Percentiles rank a stretch among this genome's conserved stretches.
Conservation (phyloP, 129 eudicot species). For the Cynara cardunculus region DNA sequence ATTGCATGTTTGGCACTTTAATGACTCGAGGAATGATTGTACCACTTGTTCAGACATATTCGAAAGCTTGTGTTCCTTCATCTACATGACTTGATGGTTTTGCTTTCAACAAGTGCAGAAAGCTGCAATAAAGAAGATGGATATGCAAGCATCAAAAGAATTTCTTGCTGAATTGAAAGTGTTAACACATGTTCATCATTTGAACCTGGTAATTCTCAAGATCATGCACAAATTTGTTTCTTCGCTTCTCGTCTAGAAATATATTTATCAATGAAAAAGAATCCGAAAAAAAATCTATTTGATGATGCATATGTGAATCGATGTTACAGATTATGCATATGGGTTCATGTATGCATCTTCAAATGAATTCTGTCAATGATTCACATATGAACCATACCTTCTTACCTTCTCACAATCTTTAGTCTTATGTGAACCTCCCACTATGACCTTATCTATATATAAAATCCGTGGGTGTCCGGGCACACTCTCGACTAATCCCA, state of each 20-base stretch:
- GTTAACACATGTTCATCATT: slow-evolving; percentile 81
- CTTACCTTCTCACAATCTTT: not conserved
- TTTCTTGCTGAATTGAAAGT: slow-evolving; percentile 87
- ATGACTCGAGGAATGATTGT: not conserved
- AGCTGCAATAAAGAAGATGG: slow-evolving; percentile 91
- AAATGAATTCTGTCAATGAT: not conserved
- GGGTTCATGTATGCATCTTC: not conserved
- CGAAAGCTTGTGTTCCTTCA: not conserved
- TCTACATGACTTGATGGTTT: not conserved
- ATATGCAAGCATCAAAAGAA: slow-evolving; percentile 80
- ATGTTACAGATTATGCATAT: not conserved
- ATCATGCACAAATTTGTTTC: not conserved
- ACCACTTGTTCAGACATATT: not conserved
- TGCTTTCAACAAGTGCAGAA: slow-evolving; percentile 41
- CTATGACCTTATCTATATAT: not conserved
- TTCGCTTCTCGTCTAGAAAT: not conserved
- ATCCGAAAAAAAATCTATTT: not conserved
- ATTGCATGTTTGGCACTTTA: not conserved
- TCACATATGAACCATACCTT: not conserved
- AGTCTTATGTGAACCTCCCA: not conserved
- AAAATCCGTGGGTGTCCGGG: no score
- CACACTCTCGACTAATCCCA: no score
- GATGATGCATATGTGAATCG: not conserved
- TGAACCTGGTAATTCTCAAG: slow-evolving; percentile 61
- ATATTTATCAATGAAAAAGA: not conserved